Base-by-base conservation (phyloP, 352 stramenopile genomes). In the Blastocystis sp. region DNA sequence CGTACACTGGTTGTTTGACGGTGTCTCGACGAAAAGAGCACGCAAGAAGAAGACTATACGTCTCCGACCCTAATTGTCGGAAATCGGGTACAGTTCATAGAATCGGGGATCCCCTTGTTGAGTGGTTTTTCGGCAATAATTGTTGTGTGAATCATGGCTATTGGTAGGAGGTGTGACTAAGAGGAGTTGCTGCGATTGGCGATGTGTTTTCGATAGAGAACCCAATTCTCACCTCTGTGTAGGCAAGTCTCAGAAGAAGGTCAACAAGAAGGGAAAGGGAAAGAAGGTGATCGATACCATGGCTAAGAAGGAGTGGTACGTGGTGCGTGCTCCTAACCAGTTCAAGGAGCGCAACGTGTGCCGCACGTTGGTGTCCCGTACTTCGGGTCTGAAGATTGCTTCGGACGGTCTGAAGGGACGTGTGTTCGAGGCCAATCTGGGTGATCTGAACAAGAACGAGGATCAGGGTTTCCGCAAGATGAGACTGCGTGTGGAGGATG, bases 321-420 rank as follows among this genome's bases (percentile, higher is more conserved):
- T 97, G 89, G 92, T 99, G 81, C 95, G 98, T 90, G 96, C 96
- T 73, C 96, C 97, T 59, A 96, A 93, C 86, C 97, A 98, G 88
- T 99, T 99, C 90, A 91, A 91, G 85, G 91, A 94, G 87, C n/a
- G n/a, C n/a, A 96, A 96, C 84, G 94, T 92, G 87, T 95, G 96
- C 88, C 98, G 98, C 91, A 99, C 96, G 85, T 92, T 98, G 87
- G 96, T 99, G 88, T 98, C 96, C 90, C 95, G 96, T 87, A 99
- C 96, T 99, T 77, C 95, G n/a, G n/a, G n/a, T n/a, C n/a, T n/a
- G n/a, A n/a, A n/a, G n/a, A n/a, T n/a, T n/a, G n/a, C n/a, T n/a
- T n/a, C n/a, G n/a, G n/a, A n/a, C n/a, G n/a, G n/a, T n/a, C n/a
- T n/a, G n/a, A n/a, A n/a, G n/a, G n/a, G n/a, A n/a, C n/a, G n/a